Evolutionary conservation across 306 rosid genomes (phyloP).

Genomic region (Cucurbita moschata): DNA sequence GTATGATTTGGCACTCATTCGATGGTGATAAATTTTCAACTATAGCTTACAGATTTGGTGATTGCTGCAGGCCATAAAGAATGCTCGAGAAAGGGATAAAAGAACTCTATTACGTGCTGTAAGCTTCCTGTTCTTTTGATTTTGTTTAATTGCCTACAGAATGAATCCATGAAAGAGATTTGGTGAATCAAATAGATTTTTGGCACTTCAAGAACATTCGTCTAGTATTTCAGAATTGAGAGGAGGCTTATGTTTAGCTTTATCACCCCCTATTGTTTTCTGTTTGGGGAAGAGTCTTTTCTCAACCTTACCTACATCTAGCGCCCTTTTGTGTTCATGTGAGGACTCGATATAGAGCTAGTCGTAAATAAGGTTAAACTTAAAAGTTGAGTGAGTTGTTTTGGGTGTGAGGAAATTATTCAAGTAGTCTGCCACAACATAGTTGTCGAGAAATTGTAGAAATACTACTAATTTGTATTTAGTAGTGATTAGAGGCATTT

Average conservation of each 20-base stretch:
- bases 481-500: neutral
- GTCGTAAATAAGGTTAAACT: neutral
- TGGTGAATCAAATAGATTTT: neutral
- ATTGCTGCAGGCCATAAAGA: slow-evolving; percentile 53
- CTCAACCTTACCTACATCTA: neutral
- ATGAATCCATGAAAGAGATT: neutral
- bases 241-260: neutral
- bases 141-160: neutral
- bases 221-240: neutral
- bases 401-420: neutral
- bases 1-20: slow-evolving; percentile 16
- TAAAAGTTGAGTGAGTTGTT: neutral
- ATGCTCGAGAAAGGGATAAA: slow-evolving; percentile 73
- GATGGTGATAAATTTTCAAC: neutral
- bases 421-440: no score
- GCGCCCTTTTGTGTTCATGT: neutral
- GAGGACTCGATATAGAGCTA: neutral
- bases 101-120: slow-evolving; percentile 68
- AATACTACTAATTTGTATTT: no score
- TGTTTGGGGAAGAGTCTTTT: neutral
- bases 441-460: neutral
- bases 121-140: slow-evolving; percentile 20
- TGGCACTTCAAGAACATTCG: neutral
- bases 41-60: slow-evolving; percentile 8
- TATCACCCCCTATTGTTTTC: neutral